Percentiles rank a stretch among this genome's conserved stretches.
phyloP scores from a whole-genome alignment of 805 yeast species.

The Dipodascus albidus region DNA sequence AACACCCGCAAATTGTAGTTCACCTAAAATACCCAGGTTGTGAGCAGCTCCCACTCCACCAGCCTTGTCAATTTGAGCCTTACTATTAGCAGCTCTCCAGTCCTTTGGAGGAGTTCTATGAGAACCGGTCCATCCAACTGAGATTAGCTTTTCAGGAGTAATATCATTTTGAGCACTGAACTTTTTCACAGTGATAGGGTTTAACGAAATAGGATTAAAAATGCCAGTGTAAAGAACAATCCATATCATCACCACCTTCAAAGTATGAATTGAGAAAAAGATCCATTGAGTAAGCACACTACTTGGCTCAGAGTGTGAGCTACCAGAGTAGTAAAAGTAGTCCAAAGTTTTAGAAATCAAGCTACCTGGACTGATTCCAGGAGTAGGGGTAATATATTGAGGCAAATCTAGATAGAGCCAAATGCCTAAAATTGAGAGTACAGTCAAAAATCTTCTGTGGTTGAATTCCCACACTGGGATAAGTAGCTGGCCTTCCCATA shows the following conservation, averaged over 20 bases:
- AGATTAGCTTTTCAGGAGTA: conserved; percentile 33
- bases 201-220: conserved; percentile 60
- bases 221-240: conserved; percentile 55
- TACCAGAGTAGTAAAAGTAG: conserved; percentile 28
- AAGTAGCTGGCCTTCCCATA: conserved; percentile 87
- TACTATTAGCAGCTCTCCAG: conserved; percentile 60
- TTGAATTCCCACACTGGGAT: conserved; percentile 57
- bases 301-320: conserved; percentile 28
- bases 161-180: conserved; percentile 18
- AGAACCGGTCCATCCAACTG: conserved; percentile 93
- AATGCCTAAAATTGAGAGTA: conserved; percentile 23
- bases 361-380: conserved; percentile 73
- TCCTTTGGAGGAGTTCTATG: conserved; percentile 59
- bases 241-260: conserved; percentile 49
- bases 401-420: conserved; percentile 97
- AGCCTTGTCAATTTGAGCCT: conserved; percentile 45
- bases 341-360: conserved; percentile 31
- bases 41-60: conserved; percentile 69
- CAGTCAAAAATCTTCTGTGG: conserved; percentile 19
- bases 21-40: conserved; percentile 55
- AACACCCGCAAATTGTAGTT: conserved; percentile 46
- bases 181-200: conserved; percentile 21
- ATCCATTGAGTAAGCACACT: conserved; percentile 30
- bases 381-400: conserved; percentile 80
- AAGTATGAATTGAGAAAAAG: conserved; percentile 61